Percentiles rank a stretch among this genome's conserved stretches.
phyloP scores from a whole-genome alignment of 371 early-diverging fungal genomes.

The Mucor irregularis region DNA sequence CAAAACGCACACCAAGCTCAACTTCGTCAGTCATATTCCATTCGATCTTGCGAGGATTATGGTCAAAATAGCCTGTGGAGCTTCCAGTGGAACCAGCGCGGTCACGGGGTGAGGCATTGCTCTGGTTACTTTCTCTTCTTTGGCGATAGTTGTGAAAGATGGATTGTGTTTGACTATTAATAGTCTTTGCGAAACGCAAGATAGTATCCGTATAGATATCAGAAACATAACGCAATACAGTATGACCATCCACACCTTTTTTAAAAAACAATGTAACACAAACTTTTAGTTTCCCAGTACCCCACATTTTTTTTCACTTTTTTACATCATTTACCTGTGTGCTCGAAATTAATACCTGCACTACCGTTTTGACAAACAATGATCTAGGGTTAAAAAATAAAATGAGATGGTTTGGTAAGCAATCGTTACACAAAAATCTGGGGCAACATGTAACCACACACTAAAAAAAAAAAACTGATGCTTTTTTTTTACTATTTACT shows the following conservation, averaged over 20 bases:
- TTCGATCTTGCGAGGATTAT: constrained; percentile 54
- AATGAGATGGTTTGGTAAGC: background rate
- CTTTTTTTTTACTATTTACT: constrained; percentile 21
- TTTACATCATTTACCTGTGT: constrained; percentile 45
- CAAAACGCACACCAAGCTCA: constrained; percentile 51
- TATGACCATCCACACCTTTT: constrained; percentile 61
- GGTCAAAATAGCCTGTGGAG: constrained; percentile 27
- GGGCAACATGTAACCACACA: no score
- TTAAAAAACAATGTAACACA: background rate
- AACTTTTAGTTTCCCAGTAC: background rate
- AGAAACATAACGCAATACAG: constrained; percentile 57
- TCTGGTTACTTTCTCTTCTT: constrained; percentile 10
- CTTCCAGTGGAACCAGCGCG: constrained; percentile 27
- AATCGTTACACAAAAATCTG: background rate
- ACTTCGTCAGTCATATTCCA: constrained; percentile 54
- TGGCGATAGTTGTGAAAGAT: constrained; percentile 45
- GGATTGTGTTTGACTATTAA: constrained; percentile 57
- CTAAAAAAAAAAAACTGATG: constrained; percentile 3
- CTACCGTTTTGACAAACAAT: constrained; percentile 63
- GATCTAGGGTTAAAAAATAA: constrained; percentile 29
- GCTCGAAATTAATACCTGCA: constrained; percentile 64
- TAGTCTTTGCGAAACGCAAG: constrained; percentile 57
- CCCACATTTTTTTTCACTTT: constrained; percentile 4
- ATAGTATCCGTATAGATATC: constrained; percentile 64
- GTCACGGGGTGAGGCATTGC: constrained; percentile 16